Base-by-base conservation (phyloP, 108 stramenopile species). In the Cyclostephanos tholiformis region DNA sequence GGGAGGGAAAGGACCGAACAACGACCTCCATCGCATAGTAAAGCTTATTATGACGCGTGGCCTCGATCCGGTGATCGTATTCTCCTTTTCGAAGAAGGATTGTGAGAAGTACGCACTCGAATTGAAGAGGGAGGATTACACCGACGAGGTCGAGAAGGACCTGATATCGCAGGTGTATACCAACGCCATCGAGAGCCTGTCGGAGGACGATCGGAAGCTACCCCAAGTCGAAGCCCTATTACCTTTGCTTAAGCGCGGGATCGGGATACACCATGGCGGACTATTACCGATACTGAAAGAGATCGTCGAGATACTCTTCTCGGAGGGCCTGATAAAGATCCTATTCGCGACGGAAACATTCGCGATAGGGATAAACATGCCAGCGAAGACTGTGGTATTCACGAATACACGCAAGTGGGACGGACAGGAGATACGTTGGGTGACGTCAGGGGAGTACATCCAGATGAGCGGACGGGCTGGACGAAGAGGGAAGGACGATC, bases 251-350 rank as follows among this genome's bases (percentile, higher is more conserved):
- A 97, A 98, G 72, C 88, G 97, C 4, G 99, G 99, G 12, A 95
- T 99, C 30, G 98, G 98, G 7, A 96, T 99, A 49, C 99, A 99
- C 83, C 99, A 99, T 82, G 99, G 99, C 44, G 99, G 99, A n/a
- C 86, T 99, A 49, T 84, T 99, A 14, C 99, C 99, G 17, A 99
- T 99, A 43, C 84, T 99, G 23, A 99, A 99, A 74, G 99, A 99
- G 70, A 95, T 99, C 82, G 97, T 98, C 30, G 99, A 99, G 76
- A 99, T 99, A 71, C 83, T 99, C 44, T 99, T 99, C 65, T 86
- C 90, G 46, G 98, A 98, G 71, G 95, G 96, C n/a, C 82, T 99
- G 5, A 91, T 99, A 81, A 99, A 99, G 78, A 77, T 88, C 52
- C 78, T 99, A 2, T 99, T 99, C 83, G 98, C 99, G 19, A 99